These are phyloP conservation scores for Clathrospora elynae DNA, from an alignment of 2,329 filamentous ascomycete genomes.

Conservation along the genomic window DNA sequence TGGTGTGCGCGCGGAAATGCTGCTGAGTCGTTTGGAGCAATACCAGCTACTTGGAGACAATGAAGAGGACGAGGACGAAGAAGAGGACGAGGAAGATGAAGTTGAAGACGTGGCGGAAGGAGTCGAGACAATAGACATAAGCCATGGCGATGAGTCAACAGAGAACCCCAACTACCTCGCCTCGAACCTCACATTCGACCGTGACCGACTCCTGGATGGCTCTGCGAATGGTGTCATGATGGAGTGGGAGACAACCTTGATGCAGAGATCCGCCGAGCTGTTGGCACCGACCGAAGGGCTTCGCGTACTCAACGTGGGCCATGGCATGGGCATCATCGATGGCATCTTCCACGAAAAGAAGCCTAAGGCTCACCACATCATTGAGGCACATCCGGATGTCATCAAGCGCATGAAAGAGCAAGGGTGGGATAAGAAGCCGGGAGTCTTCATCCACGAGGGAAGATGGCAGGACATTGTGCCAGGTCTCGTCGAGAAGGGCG, in stretches of 20 bases:
- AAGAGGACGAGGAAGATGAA: slow-evolving; percentile 9
- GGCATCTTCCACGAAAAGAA: slow-evolving; percentile 52
- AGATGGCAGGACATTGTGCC: slow-evolving; percentile 58
- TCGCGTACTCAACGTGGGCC: slow-evolving; percentile 56
- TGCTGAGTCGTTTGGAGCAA: slow-evolving; percentile 79
- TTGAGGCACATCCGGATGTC: slow-evolving; percentile 58
- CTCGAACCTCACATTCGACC: slow-evolving; percentile 55
- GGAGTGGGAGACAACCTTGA: slow-evolving; percentile 59
- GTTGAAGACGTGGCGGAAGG: slow-evolving; percentile 32
- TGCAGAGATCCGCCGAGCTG: slow-evolving; percentile 53
- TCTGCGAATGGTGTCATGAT: slow-evolving; percentile 60
- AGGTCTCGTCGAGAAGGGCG: slow-evolving; percentile 50
- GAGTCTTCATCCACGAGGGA: slow-evolving; percentile 56
- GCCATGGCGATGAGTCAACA: slow-evolving; percentile 42
- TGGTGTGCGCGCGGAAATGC: slow-evolving; percentile 85
- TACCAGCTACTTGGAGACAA: slow-evolving; percentile 74
- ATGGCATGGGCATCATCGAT: slow-evolving; percentile 60
- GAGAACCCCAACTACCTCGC: slow-evolving; percentile 56
- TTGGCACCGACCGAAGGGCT: slow-evolving; percentile 49
- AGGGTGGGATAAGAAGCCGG: slow-evolving; percentile 56
- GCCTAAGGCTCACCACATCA: slow-evolving; percentile 55
- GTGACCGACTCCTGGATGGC: slow-evolving; percentile 54
- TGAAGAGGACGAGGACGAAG: slow-evolving; percentile 48
- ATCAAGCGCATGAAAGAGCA: slow-evolving; percentile 52
- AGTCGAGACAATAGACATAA: slow-evolving; percentile 36